Conservation (phyloP, 805 yeast species). For the Saccharomycopsis sp. region DNA sequence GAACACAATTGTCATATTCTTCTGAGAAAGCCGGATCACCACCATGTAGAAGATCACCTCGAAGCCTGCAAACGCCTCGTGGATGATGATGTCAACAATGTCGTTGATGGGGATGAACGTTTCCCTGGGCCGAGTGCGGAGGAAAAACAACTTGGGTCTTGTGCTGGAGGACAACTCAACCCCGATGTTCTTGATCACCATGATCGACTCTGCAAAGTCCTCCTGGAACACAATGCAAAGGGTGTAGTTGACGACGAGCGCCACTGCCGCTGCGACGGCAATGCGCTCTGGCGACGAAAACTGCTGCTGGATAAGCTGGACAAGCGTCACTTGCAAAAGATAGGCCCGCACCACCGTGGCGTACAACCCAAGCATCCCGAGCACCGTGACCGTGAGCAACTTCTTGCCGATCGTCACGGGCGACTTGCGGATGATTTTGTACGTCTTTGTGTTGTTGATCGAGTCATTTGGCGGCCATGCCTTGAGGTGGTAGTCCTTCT, state of each 20-base stretch:
- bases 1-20: conserved; percentile 30
- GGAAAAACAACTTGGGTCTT: conserved; percentile 11
- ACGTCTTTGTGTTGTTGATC: conserved; percentile 12
- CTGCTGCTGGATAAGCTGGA: not conserved
- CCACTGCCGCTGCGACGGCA: not conserved
- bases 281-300: not conserved
- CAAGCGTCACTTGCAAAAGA: not conserved
- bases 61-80: conserved; percentile 43
- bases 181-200: conserved; percentile 36
- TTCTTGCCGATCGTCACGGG: conserved; percentile 8
- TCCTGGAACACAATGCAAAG: conserved; percentile 11
- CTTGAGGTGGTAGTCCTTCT: conserved; percentile 16
- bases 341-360: not conserved
- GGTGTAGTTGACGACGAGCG: conserved; percentile 2
- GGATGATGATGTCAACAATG: conserved; percentile 40
- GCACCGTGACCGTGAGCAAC: conserved; percentile 1
- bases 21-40: conserved; percentile 8
- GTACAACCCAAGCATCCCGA: not conserved
- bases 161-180: conserved; percentile 31
- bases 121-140: conserved; percentile 17
- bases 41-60: conserved; percentile 37
- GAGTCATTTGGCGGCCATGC: conserved; percentile 17
- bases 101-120: conserved; percentile 36
- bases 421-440: conserved; percentile 11
- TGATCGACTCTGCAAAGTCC: conserved; percentile 31